Conservation (phyloP, 1,139 yeast genomes). For the Debaryomycetaceae sp. region DNA sequence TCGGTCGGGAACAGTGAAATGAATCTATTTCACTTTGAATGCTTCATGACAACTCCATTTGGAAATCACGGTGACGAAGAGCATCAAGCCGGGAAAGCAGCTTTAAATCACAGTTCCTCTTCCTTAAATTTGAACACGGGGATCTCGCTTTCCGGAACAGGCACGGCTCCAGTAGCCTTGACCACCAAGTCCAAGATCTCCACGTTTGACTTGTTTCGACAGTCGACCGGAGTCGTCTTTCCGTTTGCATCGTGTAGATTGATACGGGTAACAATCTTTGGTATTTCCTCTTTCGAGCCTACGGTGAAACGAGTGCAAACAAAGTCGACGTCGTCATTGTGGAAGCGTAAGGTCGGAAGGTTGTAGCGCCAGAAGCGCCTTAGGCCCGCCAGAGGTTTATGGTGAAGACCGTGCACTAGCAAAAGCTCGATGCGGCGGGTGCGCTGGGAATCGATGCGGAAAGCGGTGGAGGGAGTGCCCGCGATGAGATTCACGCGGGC, state of each 20-base stretch:
- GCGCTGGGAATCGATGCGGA: conserved; percentile 16
- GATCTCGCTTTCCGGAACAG: conserved; percentile 18
- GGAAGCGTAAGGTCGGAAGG: conserved; percentile 71
- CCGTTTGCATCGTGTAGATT: conserved; percentile 15
- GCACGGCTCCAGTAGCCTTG: conserved; percentile 18
- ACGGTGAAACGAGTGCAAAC: conserved; percentile 47
- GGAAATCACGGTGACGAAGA: too few species aligned
- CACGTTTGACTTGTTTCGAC: conserved; percentile 15
- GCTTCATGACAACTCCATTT: too few species aligned
- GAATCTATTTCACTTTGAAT: too few species aligned
- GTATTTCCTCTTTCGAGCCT: conserved; percentile 25
- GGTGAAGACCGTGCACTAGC: conserved; percentile 16
- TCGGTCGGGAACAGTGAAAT: too few species aligned
- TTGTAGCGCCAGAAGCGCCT: conserved; percentile 58
- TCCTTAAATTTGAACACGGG: too few species aligned
- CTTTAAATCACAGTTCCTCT: too few species aligned
- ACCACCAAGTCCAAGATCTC: conserved; percentile 23
- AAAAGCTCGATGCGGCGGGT: conserved; percentile 19
- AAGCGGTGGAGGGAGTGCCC: conserved; percentile 28
- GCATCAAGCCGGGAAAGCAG: too few species aligned
- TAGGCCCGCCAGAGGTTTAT: conserved; percentile 26
- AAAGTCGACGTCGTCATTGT: conserved; percentile 61
- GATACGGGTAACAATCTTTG: conserved; percentile 37
- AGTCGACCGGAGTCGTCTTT: conserved; percentile 18
- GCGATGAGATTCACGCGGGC: conserved; percentile 28